phyloP scores from a whole-genome alignment of 2,329 filamentous ascomycete species.

The Myriosclerotinia scirpicola region DNA sequence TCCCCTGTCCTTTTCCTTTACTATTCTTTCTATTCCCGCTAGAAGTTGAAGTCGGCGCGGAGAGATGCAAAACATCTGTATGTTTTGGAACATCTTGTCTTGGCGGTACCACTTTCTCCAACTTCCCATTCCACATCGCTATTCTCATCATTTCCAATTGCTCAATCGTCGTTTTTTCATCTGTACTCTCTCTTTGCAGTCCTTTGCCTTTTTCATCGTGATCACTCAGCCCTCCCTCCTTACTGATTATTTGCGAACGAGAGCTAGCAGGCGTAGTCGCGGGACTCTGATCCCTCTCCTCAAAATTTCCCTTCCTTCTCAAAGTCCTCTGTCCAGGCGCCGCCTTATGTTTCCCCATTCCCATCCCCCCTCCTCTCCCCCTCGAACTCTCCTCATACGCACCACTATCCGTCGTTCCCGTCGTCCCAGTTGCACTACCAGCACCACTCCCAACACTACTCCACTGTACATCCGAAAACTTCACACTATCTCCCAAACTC shows the following conservation, averaged over 20 bases:
- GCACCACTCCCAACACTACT: conserved; percentile 2
- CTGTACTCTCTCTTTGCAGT: not conserved
- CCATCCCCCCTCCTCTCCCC: not conserved
- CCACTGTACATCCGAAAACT: conserved; percentile 18
- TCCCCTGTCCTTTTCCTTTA: not conserved
- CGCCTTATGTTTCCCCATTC: conserved; percentile 2
- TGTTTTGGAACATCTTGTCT: conserved; percentile 3
- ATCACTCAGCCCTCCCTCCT: not conserved
- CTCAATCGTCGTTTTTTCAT: not conserved
- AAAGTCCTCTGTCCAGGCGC: conserved; percentile 4
- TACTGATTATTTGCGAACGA: not conserved
- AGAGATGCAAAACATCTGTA: not conserved
- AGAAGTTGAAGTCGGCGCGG: not conserved
- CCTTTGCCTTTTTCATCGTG: not conserved
- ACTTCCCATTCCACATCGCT: conserved; percentile 10
- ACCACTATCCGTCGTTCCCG: conserved; percentile 2
- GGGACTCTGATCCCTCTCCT: conserved; percentile 6
- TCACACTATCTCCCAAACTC: not conserved
- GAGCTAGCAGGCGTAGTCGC: conserved; percentile 10
- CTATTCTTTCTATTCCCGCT: not conserved
- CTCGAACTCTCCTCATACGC: not conserved
- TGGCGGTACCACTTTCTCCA: conserved; percentile 16
- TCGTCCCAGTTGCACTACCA: not conserved
- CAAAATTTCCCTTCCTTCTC: not conserved
- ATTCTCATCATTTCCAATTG: conserved; percentile 2